Conservation (phyloP, 345 rosid genomes). For the Garcia nutans region DNA sequence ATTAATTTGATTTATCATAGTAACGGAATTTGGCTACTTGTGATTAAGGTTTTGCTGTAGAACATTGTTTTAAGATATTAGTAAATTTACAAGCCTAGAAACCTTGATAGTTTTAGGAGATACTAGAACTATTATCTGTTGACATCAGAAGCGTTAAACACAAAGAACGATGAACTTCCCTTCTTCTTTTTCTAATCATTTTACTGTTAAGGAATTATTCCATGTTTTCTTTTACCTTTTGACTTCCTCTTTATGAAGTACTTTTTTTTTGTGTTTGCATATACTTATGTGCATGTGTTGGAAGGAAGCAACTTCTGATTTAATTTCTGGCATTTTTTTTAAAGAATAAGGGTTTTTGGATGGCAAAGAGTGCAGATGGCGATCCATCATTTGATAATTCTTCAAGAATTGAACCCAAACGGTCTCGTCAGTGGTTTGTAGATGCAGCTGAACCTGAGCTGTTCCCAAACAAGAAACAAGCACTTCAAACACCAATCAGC, state of each 20-base stretch:
- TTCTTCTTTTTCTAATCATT: too few species aligned
- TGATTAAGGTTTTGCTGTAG: not conserved
- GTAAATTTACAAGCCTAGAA: not conserved
- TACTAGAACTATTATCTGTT: not conserved
- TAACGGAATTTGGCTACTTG: not conserved
- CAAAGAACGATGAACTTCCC: not conserved
- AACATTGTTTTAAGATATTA: not conserved
- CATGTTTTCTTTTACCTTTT: not conserved
- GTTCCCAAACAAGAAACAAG: conserved; percentile 79
- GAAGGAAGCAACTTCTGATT: conserved; percentile 7
- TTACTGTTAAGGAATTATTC: not conserved
- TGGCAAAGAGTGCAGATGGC: conserved; percentile 50
- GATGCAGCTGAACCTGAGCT: conserved; percentile 61
- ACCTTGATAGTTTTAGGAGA: not conserved
- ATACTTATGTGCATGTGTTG: not conserved
- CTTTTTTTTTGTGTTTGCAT: not conserved
- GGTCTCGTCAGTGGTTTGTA: conserved; percentile 71
- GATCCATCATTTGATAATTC: conserved; percentile 52
- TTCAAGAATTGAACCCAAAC: conserved; percentile 60
- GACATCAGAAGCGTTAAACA: not conserved
- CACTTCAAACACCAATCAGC: conserved; percentile 43
- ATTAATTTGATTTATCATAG: not conserved
- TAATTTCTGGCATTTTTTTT: conserved; percentile 26
- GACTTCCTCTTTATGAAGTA: not conserved
- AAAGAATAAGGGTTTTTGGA: conserved; percentile 71